Evolutionary conservation across 805 yeast genomes (phyloP).

Genomic region (Lipomyces anomalus): DNA sequence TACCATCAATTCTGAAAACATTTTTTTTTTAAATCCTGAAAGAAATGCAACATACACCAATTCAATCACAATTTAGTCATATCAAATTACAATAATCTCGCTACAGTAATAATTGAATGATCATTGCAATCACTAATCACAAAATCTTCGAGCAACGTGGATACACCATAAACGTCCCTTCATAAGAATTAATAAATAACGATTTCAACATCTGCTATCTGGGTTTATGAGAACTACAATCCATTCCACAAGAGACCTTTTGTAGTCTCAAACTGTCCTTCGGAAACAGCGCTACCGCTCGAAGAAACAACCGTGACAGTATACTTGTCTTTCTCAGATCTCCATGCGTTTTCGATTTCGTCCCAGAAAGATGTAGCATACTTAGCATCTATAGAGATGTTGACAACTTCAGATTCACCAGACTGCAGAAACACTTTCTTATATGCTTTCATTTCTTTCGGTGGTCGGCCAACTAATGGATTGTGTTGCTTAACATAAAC

Average conservation of each 20-base stretch:
- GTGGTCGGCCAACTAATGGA: slow-evolving; percentile 45
- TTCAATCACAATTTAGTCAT: too few relatives aligned
- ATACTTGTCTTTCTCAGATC: slow-evolving; percentile 47
- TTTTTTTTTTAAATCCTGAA: too few relatives aligned
- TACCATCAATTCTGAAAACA: too few relatives aligned
- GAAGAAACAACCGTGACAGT: slow-evolving; percentile 33
- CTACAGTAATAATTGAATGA: too few relatives aligned
- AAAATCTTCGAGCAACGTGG: too few relatives aligned
- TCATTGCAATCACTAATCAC: too few relatives aligned
- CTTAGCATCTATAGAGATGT: slow-evolving; percentile 38
- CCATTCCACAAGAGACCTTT: background rate
- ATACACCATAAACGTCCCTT: too few relatives aligned
- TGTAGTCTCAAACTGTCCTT: background rate
- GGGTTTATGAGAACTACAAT: too few relatives aligned
- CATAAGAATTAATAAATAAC: too few relatives aligned
- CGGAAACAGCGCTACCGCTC: background rate
- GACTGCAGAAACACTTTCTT: slow-evolving; percentile 44
- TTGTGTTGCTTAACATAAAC: slow-evolving; percentile 40
- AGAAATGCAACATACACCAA: too few relatives aligned
- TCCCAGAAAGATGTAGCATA: slow-evolving; percentile 50
- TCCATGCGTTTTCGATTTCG: slow-evolving; percentile 46
- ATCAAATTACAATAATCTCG: too few relatives aligned
- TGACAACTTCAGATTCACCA: slow-evolving; percentile 40
- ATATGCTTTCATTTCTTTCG: slow-evolving; percentile 57
- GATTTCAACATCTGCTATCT: too few relatives aligned